Conservation (phyloP, 2,329 filamentous ascomycete genomes). For the Epichloe sylvatica region DNA sequence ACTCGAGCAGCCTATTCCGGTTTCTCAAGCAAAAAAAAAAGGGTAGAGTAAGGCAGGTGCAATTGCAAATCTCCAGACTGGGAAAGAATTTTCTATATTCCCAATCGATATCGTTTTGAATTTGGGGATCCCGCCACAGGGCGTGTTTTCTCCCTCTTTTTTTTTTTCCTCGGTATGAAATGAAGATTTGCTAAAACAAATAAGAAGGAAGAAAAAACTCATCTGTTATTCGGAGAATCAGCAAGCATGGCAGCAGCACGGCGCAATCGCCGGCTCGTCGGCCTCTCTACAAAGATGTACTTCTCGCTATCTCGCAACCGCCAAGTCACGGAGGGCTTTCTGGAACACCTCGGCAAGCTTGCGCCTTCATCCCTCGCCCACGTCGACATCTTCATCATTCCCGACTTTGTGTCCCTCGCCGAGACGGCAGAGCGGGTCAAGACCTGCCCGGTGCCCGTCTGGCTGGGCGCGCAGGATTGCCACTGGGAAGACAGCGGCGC, state of each 20-base stretch:
- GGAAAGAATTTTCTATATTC: too few species aligned
- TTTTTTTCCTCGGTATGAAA: too few species aligned
- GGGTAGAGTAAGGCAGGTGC: too few species aligned
- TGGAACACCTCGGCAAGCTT: conserved; percentile 30
- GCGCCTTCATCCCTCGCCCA: conserved; percentile 29
- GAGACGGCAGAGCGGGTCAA: conserved; percentile 34
- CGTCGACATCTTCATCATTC: conserved; percentile 62
- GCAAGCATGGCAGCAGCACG: neutral
- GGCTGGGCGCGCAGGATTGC: conserved; percentile 60
- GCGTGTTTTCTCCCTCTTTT: too few species aligned
- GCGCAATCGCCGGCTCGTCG: conserved; percentile 45
- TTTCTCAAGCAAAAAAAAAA: too few species aligned
- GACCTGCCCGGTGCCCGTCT: conserved; percentile 28
- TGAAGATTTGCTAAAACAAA: neutral
- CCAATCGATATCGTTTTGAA: too few species aligned
- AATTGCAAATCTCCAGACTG: too few species aligned
- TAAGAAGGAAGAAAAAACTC: neutral
- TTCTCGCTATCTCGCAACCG: conserved; percentile 53
- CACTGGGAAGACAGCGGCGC: conserved; percentile 57
- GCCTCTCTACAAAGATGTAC: conserved; percentile 70
- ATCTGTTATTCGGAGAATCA: neutral
- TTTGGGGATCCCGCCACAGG: too few species aligned
- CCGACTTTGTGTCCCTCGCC: conserved; percentile 59
- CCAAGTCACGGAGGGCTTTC: conserved; percentile 37
- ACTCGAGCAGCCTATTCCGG: too few species aligned